phyloP scores from a whole-genome alignment of 805 yeast genomes.

The Wickerhamomyces bisporus region DNA sequence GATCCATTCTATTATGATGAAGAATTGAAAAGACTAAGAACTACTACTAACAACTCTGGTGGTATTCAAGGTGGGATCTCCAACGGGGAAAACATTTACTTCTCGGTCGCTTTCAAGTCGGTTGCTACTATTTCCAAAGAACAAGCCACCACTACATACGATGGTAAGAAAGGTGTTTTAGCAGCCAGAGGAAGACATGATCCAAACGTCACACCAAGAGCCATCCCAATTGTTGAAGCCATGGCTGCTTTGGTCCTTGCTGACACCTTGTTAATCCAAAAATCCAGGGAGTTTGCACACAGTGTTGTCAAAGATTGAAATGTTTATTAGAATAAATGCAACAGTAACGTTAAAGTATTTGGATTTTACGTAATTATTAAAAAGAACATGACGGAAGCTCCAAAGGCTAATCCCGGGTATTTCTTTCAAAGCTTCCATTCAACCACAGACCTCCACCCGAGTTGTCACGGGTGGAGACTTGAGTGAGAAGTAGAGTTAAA shows the following conservation, averaged over 20 bases:
- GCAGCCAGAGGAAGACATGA: conserved; percentile 99
- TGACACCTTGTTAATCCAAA: conserved; percentile 80
- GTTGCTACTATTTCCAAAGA: conserved; percentile 96
- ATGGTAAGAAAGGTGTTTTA: conserved; percentile 79
- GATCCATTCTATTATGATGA: conserved; percentile 73
- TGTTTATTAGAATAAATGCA: background rate
- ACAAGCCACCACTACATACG: conserved; percentile 84
- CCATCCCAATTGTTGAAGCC: conserved; percentile 96
- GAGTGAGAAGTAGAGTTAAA: too few species aligned
- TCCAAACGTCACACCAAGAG: conserved; percentile 97
- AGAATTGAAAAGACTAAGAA: conserved; percentile 61
- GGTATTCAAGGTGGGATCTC: conserved; percentile 98
- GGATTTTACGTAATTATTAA: too few species aligned
- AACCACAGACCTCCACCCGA: too few species aligned
- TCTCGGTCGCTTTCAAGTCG: conserved; percentile 94
- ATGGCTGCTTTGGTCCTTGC: conserved; percentile 95
- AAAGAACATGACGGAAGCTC: too few species aligned
- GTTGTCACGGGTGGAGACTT: too few species aligned
- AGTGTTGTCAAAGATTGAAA: conserved; percentile 19
- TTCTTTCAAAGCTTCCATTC: too few species aligned
- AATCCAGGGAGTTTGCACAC: conserved; percentile 64
- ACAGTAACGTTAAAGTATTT: background rate
- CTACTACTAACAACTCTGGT: conserved; percentile 88
- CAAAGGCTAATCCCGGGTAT: too few species aligned
- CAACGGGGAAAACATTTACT: conserved; percentile 93